Conservation (phyloP, 1,139 yeast genomes). For the Yamadazyma atlantica region DNA sequence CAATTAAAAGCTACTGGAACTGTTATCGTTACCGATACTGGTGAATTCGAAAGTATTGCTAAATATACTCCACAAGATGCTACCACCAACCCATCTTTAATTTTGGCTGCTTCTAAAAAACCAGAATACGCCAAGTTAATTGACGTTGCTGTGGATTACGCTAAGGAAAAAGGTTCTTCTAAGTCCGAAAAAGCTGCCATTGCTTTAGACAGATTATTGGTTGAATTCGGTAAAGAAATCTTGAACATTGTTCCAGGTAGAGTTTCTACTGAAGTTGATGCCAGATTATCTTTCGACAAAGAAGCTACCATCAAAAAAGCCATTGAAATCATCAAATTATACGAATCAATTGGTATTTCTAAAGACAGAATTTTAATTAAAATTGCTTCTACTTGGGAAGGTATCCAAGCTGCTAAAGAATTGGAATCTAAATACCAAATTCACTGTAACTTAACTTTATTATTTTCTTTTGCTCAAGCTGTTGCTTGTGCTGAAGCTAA, state of each 20-base stretch:
- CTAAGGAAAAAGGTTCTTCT: slow-evolving; percentile 61
- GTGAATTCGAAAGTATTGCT: slow-evolving; percentile 97
- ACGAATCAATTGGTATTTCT: slow-evolving; percentile 77
- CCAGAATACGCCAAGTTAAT: slow-evolving; percentile 85
- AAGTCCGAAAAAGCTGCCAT: slow-evolving; percentile 52
- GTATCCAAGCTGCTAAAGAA: slow-evolving; percentile 97
- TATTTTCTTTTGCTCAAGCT: slow-evolving; percentile 95
- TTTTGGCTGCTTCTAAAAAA: slow-evolving; percentile 93
- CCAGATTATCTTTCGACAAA: slow-evolving; percentile 93
- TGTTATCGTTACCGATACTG: slow-evolving; percentile 95
- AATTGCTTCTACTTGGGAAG: slow-evolving; percentile 98
- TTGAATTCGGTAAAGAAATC: slow-evolving; percentile 94
- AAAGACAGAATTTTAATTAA: slow-evolving; percentile 93
- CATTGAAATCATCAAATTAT: slow-evolving; percentile 77
- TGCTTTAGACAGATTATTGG: slow-evolving; percentile 90
- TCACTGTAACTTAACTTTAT: slow-evolving; percentile 93
- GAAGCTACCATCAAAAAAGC: slow-evolving; percentile 94
- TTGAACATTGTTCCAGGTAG: slow-evolving; percentile 97
- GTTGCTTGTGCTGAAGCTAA: slow-evolving; percentile 99
- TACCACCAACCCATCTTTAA: slow-evolving; percentile 97
- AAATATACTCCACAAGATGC: slow-evolving; percentile 99
- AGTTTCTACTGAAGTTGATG: slow-evolving; percentile 98
- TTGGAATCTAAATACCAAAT: slow-evolving; percentile 87
- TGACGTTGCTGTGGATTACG: slow-evolving; percentile 88
- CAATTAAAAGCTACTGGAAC: slow-evolving; percentile 95